Evolutionary conservation across 2,329 filamentous ascomycete species (phyloP).

Genomic region (Didymella exigua): DNA sequence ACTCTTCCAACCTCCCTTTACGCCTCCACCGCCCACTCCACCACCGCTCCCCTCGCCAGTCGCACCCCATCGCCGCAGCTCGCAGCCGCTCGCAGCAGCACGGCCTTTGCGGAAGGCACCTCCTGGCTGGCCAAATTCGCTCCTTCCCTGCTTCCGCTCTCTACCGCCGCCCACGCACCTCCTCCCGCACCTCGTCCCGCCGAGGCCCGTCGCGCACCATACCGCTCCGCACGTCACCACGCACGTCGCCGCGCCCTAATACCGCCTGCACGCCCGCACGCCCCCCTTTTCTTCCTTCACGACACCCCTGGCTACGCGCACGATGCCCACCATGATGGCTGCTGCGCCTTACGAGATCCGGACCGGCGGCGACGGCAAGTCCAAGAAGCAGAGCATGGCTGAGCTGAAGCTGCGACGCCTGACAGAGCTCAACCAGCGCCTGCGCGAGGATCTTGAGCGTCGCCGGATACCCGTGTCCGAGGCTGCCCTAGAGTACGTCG

Average conservation of each 20-base stretch:
- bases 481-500: slow-evolving; percentile 67
- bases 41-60: slow-evolving; percentile 31
- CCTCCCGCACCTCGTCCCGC: slow-evolving; percentile 33
- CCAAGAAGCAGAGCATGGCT: slow-evolving; percentile 99
- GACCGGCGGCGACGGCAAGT: slow-evolving; percentile 70
- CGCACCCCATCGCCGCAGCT: slow-evolving; percentile 36
- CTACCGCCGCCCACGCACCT: slow-evolving; percentile 21
- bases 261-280: slow-evolving; percentile 20
- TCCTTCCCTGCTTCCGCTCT: slow-evolving; percentile 39
- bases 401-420: slow-evolving; percentile 95
- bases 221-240: slow-evolving; percentile 20
- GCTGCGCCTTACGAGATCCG: slow-evolving; percentile 68
- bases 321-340: slow-evolving; percentile 57
- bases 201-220: slow-evolving; percentile 43
- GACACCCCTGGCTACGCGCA: slow-evolving; percentile 24
- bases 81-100: slow-evolving; percentile 34
- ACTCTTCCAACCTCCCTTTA: slow-evolving; percentile 31
- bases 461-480: slow-evolving; percentile 95
- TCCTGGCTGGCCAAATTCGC: slow-evolving; percentile 41
- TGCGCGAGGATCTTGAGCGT: slow-evolving; percentile 94
- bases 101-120: slow-evolving; percentile 34
- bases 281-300: slow-evolving; percentile 22
- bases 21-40: slow-evolving; percentile 23
- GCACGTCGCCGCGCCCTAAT: slow-evolving; percentile 34
- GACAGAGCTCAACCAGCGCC: slow-evolving; percentile 93